Base-by-base conservation (phyloP, 139 green algal species). In the Trebouxia sp. region DNA sequence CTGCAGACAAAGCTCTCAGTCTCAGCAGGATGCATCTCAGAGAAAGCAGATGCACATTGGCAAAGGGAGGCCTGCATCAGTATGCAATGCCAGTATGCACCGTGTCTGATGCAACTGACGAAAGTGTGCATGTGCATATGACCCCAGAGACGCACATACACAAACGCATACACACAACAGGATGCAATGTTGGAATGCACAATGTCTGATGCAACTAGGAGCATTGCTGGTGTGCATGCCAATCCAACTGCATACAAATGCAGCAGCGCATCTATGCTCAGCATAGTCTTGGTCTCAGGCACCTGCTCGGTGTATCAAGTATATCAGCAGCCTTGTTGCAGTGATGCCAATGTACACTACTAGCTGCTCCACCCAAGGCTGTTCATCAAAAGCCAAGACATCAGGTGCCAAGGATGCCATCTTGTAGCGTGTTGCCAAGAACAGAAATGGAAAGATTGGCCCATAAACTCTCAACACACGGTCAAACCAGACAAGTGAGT, bases 401-500 rank as follows among this genome's bases (percentile, higher is more conserved):
- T 56, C 35, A 43, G 37, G 37, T 26, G 35, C 35, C 39, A 75
- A 38, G 14, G 32, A 35, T 24, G 45, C 28, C 28, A 48, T 20
- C 12, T 30, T 51, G 32, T 62, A 65, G 1, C 81, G 45, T 35
- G 79, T 35, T 17, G 65, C 72, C 38, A 85, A 24, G 3, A 78
- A 10, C 10, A 69, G 65, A 30, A 81, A 58, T 5, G 74, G 74
- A 47, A 85, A 76, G 58, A 85, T 37, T 15, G 81, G 74, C 5
- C 81, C 81, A 28, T 35, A 38, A 9, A 22, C 26, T 15, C 81
- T 65, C 10, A 85, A 41, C 39, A 78, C 14, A 8, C 11, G 43
- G 45, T 85, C 81, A 74, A 81, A 85, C 58, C 74, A 81, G 10
- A 70, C 43, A 24, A 85, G 62, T 22, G 81, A 76, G 37, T 81